Conservation (phyloP, 2,329 filamentous ascomycete genomes). For the Diplocarpon rosae region DNA sequence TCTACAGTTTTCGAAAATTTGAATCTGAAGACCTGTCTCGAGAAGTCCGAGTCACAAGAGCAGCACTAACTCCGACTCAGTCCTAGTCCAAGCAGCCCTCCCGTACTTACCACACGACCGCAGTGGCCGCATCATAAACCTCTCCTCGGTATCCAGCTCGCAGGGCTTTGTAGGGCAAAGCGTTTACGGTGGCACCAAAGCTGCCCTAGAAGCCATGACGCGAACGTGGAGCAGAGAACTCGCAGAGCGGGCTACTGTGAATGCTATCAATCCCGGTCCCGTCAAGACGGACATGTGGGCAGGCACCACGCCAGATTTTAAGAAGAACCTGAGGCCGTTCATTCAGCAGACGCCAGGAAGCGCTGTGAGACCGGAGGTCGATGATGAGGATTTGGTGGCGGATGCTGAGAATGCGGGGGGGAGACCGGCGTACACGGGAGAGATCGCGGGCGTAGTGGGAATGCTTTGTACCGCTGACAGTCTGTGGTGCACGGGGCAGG, state of each 20-base stretch:
- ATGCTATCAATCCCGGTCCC: constrained; percentile 55
- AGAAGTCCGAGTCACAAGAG: no score
- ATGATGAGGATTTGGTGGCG: constrained; percentile 50
- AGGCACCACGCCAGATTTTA: constrained; percentile 44
- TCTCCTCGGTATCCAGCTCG: constrained; percentile 46
- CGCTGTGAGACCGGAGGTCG: constrained; percentile 47
- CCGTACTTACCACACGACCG: constrained; percentile 61
- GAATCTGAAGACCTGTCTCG: no score
- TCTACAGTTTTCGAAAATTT: no score
- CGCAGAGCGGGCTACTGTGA: constrained; percentile 50
- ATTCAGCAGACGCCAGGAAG: constrained; percentile 55
- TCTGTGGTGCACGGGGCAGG: constrained; percentile 70
- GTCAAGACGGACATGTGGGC: constrained; percentile 58
- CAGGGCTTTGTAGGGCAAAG: constrained; percentile 47
- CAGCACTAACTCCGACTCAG: no score
- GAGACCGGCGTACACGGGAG: constrained; percentile 52
- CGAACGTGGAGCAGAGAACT: constrained; percentile 55
- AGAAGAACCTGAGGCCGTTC: constrained; percentile 46
- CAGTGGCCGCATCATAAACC: constrained; percentile 51
- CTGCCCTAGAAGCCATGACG: constrained; percentile 59
- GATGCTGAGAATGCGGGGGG: constrained; percentile 44
- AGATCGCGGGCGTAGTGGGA: constrained; percentile 65
- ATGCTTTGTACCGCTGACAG: constrained; percentile 65
- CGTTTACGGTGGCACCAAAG: constrained; percentile 56
- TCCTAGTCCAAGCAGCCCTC: constrained; percentile 62